Conservation (phyloP, 2,329 filamentous ascomycete genomes). For the Fusarium chlamydosporum region DNA sequence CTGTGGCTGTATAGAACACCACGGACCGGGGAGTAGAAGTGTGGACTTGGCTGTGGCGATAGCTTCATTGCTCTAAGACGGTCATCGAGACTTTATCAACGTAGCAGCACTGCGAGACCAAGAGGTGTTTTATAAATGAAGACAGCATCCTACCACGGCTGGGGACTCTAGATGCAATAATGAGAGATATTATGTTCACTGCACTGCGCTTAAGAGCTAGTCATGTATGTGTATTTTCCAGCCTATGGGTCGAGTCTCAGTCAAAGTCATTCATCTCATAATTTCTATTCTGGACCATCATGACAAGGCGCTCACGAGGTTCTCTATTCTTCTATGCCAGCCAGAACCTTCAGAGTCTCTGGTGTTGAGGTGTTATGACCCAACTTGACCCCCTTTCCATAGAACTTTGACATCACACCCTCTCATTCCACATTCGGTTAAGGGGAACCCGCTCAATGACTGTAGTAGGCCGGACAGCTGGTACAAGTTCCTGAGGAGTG, state of each 20-base stretch:
- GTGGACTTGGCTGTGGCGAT: constrained; percentile 33
- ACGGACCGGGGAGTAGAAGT: constrained; percentile 29
- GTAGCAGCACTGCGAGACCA: not conserved
- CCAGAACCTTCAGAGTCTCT: constrained; percentile 3
- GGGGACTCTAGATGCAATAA: no score
- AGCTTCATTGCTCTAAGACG: constrained; percentile 25
- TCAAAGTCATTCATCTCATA: constrained; percentile 8
- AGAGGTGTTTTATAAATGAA: no score
- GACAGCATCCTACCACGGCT: no score
- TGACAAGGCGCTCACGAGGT: not conserved
- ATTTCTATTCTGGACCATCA: not conserved
- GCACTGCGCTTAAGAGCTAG: not conserved
- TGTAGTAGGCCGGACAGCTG: not conserved
- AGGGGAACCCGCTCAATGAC: constrained; percentile 2
- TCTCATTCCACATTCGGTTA: constrained; percentile 7
- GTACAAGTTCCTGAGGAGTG: not conserved
- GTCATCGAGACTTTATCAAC: no score
- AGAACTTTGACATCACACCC: constrained; percentile 13
- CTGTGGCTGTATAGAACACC: constrained; percentile 36
- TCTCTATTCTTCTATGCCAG: not conserved
- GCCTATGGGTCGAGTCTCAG: no score
- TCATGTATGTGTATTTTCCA: not conserved
- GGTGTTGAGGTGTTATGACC: constrained; percentile 14
- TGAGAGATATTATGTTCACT: no score
- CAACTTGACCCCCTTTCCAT: constrained; percentile 10